Percentiles rank a stretch among this genome's conserved stretches.
Evolutionary conservation across 2,329 filamentous ascomycete genomes (phyloP).

Genomic region (Penicillium nordicum): DNA sequence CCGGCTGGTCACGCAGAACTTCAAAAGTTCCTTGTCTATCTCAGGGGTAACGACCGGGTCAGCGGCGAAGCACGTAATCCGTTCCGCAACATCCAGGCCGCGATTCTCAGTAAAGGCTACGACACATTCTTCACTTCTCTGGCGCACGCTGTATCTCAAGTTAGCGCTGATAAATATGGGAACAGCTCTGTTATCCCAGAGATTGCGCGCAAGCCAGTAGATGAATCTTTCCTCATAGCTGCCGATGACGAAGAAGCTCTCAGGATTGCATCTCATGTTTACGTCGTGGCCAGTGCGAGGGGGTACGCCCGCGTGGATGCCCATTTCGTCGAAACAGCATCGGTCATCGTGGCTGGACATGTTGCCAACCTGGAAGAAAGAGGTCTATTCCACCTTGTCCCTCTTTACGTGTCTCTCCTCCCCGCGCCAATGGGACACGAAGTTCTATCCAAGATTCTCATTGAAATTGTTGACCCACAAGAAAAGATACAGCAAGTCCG

Average conservation of each 20-base stretch:
- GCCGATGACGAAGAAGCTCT: constrained; percentile 57
- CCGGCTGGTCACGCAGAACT: constrained; percentile 48
- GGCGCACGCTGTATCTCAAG: constrained; percentile 41
- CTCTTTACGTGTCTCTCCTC: constrained; percentile 82
- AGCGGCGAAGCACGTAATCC: constrained; percentile 42
- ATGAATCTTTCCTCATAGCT: constrained; percentile 46
- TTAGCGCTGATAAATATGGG: constrained; percentile 26
- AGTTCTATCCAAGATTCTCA: constrained; percentile 72
- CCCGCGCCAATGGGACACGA: constrained; percentile 62
- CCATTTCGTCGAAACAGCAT: constrained; percentile 61
- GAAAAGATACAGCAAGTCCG: constrained; percentile 67
- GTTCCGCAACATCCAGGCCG: constrained; percentile 44
- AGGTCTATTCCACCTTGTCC: constrained; percentile 73
- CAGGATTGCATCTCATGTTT: constrained; percentile 65
- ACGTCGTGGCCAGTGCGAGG: constrained; percentile 63
- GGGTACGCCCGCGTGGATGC: constrained; percentile 49
- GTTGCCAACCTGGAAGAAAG: constrained; percentile 72
- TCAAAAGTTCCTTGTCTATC: constrained; percentile 37
- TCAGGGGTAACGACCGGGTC: constrained; percentile 36
- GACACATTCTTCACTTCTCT: constrained; percentile 41
- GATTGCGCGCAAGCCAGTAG: constrained; percentile 49
- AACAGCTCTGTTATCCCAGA: constrained; percentile 35
- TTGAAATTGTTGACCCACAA: constrained; percentile 64
- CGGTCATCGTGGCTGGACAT: constrained; percentile 69
- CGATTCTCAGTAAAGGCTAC: constrained; percentile 43